phyloP scores from a whole-genome alignment of 148 eudicot genomes.

The Rhododendron vialii region DNA sequence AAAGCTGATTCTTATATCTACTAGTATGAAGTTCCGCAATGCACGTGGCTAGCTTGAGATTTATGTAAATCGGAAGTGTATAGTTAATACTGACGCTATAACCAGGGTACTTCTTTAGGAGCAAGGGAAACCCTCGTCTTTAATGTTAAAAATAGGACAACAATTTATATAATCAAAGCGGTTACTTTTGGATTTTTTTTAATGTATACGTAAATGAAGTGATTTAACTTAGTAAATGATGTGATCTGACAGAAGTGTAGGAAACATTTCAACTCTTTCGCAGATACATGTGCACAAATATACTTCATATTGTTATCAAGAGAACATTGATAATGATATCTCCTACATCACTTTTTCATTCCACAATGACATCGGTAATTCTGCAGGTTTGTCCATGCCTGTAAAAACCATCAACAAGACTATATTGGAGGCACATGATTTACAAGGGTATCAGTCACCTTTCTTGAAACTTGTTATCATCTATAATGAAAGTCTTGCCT shows the following conservation, averaged over 20 bases:
- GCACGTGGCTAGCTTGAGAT: background rate
- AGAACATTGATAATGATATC: background rate
- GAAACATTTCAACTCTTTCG: background rate
- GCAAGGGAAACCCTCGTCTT: background rate
- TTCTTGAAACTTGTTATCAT: background rate
- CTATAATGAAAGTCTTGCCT: conserved; percentile 40
- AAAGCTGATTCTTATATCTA: background rate
- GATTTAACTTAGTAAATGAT: background rate
- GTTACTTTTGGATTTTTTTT: background rate
- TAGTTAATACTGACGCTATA: background rate
- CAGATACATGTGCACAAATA: background rate
- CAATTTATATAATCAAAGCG: background rate
- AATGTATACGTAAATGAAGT: background rate
- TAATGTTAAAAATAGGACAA: background rate
- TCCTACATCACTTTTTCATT: background rate
- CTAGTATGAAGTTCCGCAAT: background rate
- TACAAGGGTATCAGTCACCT: background rate
- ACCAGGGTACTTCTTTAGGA: background rate
- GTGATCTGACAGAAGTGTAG: background rate
- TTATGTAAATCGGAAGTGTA: background rate
- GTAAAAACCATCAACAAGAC: background rate
- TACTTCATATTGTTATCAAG: background rate
- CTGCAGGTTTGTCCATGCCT: background rate
- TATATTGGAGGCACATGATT: background rate
- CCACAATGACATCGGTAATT: background rate